Evolutionary conservation across 2,329 filamentous ascomycete species (phyloP).

Genomic region (Dothideomycetes sp.): DNA sequence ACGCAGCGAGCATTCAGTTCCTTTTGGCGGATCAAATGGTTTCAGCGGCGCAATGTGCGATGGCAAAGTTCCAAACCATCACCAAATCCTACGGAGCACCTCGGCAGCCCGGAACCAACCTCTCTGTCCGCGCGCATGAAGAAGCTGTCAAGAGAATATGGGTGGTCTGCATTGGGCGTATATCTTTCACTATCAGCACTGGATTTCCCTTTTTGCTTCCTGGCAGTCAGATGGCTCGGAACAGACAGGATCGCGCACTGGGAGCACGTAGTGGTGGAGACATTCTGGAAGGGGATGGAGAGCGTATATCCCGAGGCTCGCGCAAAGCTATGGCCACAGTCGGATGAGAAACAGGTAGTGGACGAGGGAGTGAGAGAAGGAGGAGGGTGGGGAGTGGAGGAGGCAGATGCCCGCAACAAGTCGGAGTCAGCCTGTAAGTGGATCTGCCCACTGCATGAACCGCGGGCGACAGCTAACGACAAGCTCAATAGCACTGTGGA

Average conservation of each 20-base stretch:
- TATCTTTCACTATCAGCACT: conserved; percentile 73
- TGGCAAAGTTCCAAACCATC: conserved; percentile 25
- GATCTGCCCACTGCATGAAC: neutral
- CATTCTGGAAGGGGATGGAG: conserved; percentile 48
- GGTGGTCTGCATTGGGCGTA: conserved; percentile 86
- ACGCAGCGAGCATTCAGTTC: neutral
- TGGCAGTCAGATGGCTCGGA: conserved; percentile 72
- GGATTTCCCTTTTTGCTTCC: conserved; percentile 92
- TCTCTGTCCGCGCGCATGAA: conserved; percentile 56
- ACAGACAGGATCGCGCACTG: conserved; percentile 71
- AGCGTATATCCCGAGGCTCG: conserved; percentile 38
- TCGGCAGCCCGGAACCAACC: conserved; percentile 12
- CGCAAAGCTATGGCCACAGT: conserved; percentile 12
- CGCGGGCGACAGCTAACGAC: neutral
- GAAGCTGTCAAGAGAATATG: conserved; percentile 83
- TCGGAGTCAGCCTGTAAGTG: conserved; percentile 16
- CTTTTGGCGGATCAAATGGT: neutral
- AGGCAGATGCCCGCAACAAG: conserved; percentile 13
- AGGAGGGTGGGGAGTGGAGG: conserved; percentile 14
- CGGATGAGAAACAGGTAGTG: conserved; percentile 22
- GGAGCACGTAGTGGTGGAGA: conserved; percentile 57
- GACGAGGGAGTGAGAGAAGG: conserved; percentile 17
- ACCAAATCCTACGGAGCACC: conserved; percentile 25
- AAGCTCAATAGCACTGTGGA: conserved; percentile 50
- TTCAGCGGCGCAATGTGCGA: conserved; percentile 16